A percentile compares a stretch with the other conserved stretches of the same genome.
Evolutionary conservation across 2,329 filamentous ascomycete species (phyloP).

Genomic region (Esteya vermicola): DNA sequence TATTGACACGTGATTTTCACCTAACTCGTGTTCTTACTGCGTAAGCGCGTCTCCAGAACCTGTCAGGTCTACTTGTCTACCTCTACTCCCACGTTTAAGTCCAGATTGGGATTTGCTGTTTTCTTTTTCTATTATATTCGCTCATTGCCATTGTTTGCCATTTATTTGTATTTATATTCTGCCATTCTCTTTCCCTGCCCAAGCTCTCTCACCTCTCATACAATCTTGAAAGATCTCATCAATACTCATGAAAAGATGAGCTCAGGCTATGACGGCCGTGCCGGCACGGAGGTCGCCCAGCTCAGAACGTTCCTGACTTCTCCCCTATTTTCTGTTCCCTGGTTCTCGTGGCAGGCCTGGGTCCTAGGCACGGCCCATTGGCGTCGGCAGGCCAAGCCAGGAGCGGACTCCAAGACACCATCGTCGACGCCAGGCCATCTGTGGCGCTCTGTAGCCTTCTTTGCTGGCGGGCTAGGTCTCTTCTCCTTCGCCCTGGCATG

Average conservation of each 20-base stretch:
- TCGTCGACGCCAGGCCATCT: neutral
- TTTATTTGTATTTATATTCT: too few species aligned
- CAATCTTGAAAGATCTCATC: too few species aligned
- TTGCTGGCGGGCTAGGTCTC: constrained; percentile 9
- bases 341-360: constrained; percentile 9
- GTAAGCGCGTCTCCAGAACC: too few species aligned
- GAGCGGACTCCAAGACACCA: neutral
- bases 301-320: constrained; percentile 9
- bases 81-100: too few species aligned
- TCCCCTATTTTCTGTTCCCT: constrained; percentile 10
- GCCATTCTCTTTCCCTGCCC: too few species aligned
- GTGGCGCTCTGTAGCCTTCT: constrained; percentile 6
- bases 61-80: too few species aligned
- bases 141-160: too few species aligned
- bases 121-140: too few species aligned
- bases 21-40: too few species aligned
- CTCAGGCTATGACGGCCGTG: neutral
- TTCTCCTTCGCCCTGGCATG: constrained; percentile 20
- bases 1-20: too few species aligned
- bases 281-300: constrained; percentile 2
- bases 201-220: too few species aligned
- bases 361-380: constrained; percentile 9
- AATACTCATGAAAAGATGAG: constrained; percentile 1
- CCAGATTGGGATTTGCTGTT: too few species aligned
- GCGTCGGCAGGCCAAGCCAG: constrained; percentile 7